Base-by-base conservation (phyloP, 2,329 filamentous ascomycete genomes). In the Epichloe amarillans region DNA sequence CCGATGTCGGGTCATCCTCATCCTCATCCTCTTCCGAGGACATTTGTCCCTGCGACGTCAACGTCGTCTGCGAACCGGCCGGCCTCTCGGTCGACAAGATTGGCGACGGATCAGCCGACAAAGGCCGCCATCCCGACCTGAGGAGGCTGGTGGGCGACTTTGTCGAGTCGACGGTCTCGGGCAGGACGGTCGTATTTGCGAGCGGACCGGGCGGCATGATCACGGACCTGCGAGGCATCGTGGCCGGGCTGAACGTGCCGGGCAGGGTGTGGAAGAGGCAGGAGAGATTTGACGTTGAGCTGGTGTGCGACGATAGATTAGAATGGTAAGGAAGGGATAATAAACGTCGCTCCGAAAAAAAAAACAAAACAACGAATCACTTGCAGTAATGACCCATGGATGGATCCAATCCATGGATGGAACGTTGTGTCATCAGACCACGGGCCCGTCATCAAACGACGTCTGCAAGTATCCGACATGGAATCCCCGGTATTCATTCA, bases 171-270 rank as follows among this genome's bases (percentile, higher is more conserved):
- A 76, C 74, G 0, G 62, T 70, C 0, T 58, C 62, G 0, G 79
- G 78, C 0, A 64, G 73, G 12, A 80, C 77, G 0, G 68, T 70
- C 0, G 77, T 84, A 0, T 73, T 80, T 59, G 79, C 74, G 0
- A 83, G 79, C 56, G 80, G 81, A 0, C 81, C 81, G 1, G 70
- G 72, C 0, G 68, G 71, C 1, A 80, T 84, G 75, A 73, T 82
- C 5, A 70, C 68, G n/a, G 77, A 80, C 50, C 57, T 84, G 52
- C 67, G 80, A 26, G 62, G 54, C 4, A 72, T 72, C 2, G 77
- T 83, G 4, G 78, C 79, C 1, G 58, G 57, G 7, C 71, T 69
- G 40, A 83, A 82, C 61, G 70, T 70, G 7, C 74, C 71, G 0
- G 56, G 59, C 0, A 73, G 68, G 55, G 78, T 83, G 10, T 82